These are phyloP conservation scores for Candida germanica DNA, from an alignment of 805 yeast species.

Conservation along the genomic window DNA sequence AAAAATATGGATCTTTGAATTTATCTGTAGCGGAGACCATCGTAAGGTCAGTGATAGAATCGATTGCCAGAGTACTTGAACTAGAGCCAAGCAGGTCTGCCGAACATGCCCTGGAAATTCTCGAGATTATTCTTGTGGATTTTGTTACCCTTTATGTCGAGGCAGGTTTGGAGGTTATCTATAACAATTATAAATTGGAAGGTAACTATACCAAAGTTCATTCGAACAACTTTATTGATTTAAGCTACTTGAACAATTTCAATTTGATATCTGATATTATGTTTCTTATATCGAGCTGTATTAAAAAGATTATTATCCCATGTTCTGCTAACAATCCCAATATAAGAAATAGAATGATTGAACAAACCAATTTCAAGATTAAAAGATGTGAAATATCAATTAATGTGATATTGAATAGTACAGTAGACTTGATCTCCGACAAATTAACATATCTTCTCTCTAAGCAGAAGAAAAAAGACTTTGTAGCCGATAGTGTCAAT, in stretches of 20 bases:
- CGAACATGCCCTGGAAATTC: conserved; percentile 59
- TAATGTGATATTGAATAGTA: conserved; percentile 59
- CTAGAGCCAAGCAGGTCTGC: conserved; percentile 61
- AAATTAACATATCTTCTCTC: conserved; percentile 47
- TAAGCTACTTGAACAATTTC: conserved; percentile 49
- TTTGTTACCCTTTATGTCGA: conserved; percentile 75
- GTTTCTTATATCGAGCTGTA: conserved; percentile 64
- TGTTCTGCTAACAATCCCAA: conserved; percentile 60
- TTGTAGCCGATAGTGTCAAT: conserved; percentile 41
- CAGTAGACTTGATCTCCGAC: conserved; percentile 50
- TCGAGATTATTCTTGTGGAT: conserved; percentile 64
- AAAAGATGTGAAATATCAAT: conserved; percentile 61
- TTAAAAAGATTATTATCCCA: conserved; percentile 73
- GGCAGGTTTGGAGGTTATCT: conserved; percentile 69
- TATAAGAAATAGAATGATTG: conserved; percentile 56
- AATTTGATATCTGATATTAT: conserved; percentile 57
- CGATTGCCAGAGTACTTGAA: conserved; percentile 74
- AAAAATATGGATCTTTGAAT: conserved; percentile 25
- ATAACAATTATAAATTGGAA: conserved; percentile 41
- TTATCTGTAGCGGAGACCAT: conserved; percentile 57
- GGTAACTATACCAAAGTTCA: conserved; percentile 18
- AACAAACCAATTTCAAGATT: conserved; percentile 58
- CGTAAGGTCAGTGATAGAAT: conserved; percentile 69
- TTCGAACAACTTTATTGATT: conserved; percentile 30
- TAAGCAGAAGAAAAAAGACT: conserved; percentile 76